phyloP scores from a whole-genome alignment of 169 alveolate species.

The Perkinsus chesapeaki region DNA sequence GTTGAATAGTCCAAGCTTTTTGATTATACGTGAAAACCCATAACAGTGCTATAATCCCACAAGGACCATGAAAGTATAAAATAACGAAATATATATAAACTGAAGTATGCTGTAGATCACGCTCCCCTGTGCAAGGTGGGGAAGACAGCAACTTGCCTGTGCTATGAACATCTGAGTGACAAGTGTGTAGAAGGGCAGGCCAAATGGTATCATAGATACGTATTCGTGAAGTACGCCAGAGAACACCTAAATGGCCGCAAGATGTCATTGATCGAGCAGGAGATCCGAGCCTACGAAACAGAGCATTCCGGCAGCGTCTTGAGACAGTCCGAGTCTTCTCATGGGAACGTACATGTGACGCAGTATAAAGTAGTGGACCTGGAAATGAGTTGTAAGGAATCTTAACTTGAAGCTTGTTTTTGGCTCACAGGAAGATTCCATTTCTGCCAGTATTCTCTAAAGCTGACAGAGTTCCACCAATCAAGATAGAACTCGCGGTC shows the following conservation, averaged over 20 bases:
- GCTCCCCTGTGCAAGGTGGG: too few relatives aligned
- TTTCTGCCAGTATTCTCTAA: constrained; percentile 43
- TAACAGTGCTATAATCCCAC: too few relatives aligned
- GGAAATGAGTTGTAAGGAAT: neutral
- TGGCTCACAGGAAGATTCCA: constrained; percentile 53
- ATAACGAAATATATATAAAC: too few relatives aligned
- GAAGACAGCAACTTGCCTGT: neutral
- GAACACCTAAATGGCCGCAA: neutral
- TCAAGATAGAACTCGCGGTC: constrained; percentile 63
- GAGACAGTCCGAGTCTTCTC: constrained; percentile 36
- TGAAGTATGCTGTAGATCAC: too few relatives aligned
- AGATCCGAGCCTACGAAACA: constrained; percentile 14
- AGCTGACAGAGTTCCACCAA: constrained; percentile 57
- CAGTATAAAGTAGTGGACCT: constrained; percentile 46
- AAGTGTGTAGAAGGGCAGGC: neutral
- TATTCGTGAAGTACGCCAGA: constrained; percentile 34
- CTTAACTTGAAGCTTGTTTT: neutral
- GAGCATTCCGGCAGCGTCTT: constrained; percentile 33
- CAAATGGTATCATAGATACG: constrained; percentile 27
- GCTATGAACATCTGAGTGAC: neutral
- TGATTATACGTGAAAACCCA: too few relatives aligned
- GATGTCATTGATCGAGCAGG: neutral
- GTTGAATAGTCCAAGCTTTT: too few relatives aligned
- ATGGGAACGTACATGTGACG: constrained; percentile 63
- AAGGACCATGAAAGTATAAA: too few relatives aligned